Conservation (phyloP, 2,329 filamentous ascomycete genomes). For the Epichloe baconii region DNA sequence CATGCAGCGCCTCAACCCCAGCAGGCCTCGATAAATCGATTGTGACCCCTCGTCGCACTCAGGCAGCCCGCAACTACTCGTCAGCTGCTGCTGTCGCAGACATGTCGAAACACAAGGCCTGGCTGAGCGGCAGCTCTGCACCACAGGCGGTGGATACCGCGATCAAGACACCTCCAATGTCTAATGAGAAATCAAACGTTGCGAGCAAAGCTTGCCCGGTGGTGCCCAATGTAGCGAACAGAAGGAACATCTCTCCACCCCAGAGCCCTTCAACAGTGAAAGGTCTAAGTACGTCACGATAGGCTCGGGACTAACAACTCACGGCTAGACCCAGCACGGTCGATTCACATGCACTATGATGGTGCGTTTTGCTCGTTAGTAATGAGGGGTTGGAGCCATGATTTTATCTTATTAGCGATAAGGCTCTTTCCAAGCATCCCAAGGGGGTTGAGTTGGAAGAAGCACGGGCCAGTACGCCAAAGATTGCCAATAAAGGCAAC, state of each 20-base stretch:
- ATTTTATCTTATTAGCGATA: too few relatives aligned
- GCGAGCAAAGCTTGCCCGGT: not conserved
- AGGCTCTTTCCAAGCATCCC: too few relatives aligned
- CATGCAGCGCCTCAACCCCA: not conserved
- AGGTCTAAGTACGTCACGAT: constrained; percentile 10
- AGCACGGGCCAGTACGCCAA: too few relatives aligned
- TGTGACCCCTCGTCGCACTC: not conserved
- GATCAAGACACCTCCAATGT: not conserved
- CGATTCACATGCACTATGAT: not conserved
- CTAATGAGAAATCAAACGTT: not conserved
- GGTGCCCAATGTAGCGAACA: not conserved
- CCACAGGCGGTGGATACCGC: not conserved
- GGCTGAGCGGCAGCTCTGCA: not conserved
- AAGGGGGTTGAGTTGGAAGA: too few relatives aligned
- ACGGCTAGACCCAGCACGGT: not conserved
- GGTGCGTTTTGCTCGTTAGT: too few relatives aligned
- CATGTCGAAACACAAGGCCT: constrained; percentile 1
- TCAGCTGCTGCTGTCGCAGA: not conserved
- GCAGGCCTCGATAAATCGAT: not conserved
- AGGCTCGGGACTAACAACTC: constrained; percentile 5
- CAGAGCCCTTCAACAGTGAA: not conserved
- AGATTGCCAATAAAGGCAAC: too few relatives aligned
- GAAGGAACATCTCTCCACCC: not conserved
- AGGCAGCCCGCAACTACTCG: not conserved
- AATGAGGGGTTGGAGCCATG: too few relatives aligned